Conservation (phyloP, 805 yeast genomes). For the Cyberlindnera japonica region DNA sequence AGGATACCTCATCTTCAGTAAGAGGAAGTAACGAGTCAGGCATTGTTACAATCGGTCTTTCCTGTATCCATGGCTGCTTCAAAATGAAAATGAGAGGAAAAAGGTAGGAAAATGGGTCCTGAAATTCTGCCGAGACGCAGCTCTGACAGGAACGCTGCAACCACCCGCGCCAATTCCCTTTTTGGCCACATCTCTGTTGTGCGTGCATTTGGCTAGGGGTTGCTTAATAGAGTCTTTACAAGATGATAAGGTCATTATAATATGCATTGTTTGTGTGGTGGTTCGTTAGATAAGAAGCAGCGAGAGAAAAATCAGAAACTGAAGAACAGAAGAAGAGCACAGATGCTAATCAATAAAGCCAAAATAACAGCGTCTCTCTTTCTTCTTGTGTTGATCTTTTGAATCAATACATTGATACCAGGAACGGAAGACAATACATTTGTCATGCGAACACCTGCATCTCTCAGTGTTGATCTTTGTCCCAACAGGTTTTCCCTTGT, state of each 20-base stretch:
- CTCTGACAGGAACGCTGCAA: too few relatives aligned
- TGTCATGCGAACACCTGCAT: constrained; percentile 61
- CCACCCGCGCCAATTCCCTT: too few relatives aligned
- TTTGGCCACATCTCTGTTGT: too few relatives aligned
- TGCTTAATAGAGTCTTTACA: too few relatives aligned
- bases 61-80: too few relatives aligned
- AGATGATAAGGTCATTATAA: background rate
- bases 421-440: constrained; percentile 56
- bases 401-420: constrained; percentile 50
- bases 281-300: too few relatives aligned
- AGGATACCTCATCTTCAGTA: constrained; percentile 23
- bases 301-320: background rate
- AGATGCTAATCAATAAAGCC: constrained; percentile 64
- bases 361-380: constrained; percentile 84
- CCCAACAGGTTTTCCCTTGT: constrained; percentile 80
- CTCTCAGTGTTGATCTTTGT: constrained; percentile 63
- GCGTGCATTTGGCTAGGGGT: too few relatives aligned
- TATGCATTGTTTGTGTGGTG: too few relatives aligned
- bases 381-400: constrained; percentile 82
- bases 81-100: too few relatives aligned
- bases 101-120: too few relatives aligned
- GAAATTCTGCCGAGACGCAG: too few relatives aligned
- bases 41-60: constrained; percentile 10
- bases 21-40: constrained; percentile 16
- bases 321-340: constrained; percentile 67